Evolutionary conservation across 306 rosid species (phyloP).

Genomic region (Cercis canadensis): DNA sequence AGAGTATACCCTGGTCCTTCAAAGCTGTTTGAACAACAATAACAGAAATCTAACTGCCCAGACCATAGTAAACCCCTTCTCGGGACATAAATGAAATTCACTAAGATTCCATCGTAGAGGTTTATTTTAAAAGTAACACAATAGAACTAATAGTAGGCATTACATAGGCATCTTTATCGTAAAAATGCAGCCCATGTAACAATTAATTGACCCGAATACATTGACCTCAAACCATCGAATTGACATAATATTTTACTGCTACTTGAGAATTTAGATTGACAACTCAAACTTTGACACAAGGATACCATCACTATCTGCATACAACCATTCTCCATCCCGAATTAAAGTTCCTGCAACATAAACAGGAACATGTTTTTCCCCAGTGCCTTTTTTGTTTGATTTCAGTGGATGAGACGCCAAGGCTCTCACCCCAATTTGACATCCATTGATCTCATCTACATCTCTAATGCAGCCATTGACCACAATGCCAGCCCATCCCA

Average conservation of each 20-base stretch:
- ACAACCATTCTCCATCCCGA: constrained; percentile 84
- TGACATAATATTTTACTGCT: not conserved
- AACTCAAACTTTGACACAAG: constrained; percentile 49
- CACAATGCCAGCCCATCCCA: constrained; percentile 80
- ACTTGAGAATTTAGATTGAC: constrained; percentile 29
- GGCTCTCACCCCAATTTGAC: constrained; percentile 79
- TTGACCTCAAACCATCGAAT: not conserved
- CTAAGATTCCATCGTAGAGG: no score
- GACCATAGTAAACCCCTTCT: no score
- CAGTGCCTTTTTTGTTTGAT: constrained; percentile 60
- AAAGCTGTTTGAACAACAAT: no score
- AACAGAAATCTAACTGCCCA: no score
- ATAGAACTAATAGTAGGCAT: no score
- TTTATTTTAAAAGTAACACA: no score
- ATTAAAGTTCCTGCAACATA: constrained; percentile 66
- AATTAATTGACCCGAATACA: no score
- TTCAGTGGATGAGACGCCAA: constrained; percentile 70
- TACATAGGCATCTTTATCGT: no score
- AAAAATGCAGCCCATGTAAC: no score
- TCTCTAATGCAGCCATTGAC: constrained; percentile 89
- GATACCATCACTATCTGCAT: constrained; percentile 72
- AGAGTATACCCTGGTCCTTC: no score
- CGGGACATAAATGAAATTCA: no score
- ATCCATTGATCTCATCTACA: constrained; percentile 78
- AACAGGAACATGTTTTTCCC: constrained; percentile 59